A percentile compares a stretch with the other conserved stretches of the same genome.
These are phyloP conservation scores for Oldenlandia corymbosa DNA, from an alignment of 257 asterid genomes.

Conservation along the genomic window DNA sequence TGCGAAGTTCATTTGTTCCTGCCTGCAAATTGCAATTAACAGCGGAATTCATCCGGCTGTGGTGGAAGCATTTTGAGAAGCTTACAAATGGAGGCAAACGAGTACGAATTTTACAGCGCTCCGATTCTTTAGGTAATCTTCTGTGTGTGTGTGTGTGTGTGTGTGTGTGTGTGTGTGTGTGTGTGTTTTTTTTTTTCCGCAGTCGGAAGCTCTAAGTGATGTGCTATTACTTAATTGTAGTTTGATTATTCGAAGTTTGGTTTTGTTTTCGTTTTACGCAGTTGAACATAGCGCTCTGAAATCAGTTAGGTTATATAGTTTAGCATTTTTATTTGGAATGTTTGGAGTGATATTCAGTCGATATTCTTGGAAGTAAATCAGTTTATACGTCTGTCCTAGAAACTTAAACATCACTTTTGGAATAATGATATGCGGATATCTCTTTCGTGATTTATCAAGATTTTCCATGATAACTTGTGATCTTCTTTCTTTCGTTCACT, in stretches of 20 bases:
- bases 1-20: neutral
- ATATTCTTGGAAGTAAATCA: neutral
- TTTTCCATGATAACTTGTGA: neutral
- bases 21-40: neutral
- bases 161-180: neutral
- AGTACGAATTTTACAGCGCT: conserved; percentile 46
- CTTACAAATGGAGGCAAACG: conserved; percentile 56
- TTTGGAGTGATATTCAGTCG: neutral
- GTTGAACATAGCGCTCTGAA: neutral
- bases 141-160: neutral
- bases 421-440: neutral
- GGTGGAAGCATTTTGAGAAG: neutral
- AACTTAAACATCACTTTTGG: neutral
- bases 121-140: conserved; percentile 26
- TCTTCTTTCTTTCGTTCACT: neutral
- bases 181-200: neutral
- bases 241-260: neutral
- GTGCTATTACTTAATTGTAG: neutral
- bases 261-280: neutral
- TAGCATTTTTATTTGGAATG: neutral
- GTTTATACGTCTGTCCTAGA: neutral
- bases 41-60: neutral
- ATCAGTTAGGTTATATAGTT: neutral
- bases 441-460: neutral
- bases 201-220: too few relatives aligned